Percentiles rank a stretch among this genome's conserved stretches.
Evolutionary conservation across 257 asterid genomes (phyloP).

Genomic region (Mentha longifolia): DNA sequence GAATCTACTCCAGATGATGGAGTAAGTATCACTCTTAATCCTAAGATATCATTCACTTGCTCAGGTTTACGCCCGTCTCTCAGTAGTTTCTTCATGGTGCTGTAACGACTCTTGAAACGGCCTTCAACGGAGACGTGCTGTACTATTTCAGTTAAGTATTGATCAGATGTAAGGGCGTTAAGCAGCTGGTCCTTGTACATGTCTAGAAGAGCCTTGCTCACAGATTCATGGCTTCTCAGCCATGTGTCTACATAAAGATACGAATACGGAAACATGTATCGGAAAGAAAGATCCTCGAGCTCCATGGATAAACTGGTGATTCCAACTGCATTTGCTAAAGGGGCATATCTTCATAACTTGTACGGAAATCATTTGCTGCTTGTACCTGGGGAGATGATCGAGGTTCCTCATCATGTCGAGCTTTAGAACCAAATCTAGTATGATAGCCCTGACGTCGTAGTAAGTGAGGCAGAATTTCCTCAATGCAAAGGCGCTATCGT

Average conservation of each 20-base stretch:
- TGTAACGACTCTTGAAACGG: slow-evolving; percentile 86
- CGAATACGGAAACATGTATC: slow-evolving; percentile 81
- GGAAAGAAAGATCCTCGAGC: slow-evolving; percentile 89
- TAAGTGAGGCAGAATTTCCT: slow-evolving; percentile 82
- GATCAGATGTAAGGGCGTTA: slow-evolving; percentile 62
- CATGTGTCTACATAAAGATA: slow-evolving; percentile 80
- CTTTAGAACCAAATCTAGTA: slow-evolving; percentile 77
- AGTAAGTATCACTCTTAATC: slow-evolving; percentile 69
- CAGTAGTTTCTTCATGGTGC: slow-evolving; percentile 94
- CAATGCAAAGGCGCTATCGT: slow-evolving; percentile 70
- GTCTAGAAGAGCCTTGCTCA: slow-evolving; percentile 64
- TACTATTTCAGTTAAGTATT: slow-evolving; percentile 48
- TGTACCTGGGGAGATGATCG: slow-evolving; percentile 74
- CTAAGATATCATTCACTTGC: slow-evolving; percentile 84
- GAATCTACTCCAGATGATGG: slow-evolving; percentile 47
- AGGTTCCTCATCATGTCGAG: slow-evolving; percentile 90
- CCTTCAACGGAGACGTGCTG: slow-evolving; percentile 62
- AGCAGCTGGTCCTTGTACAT: slow-evolving; percentile 73
- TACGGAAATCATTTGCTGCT: slow-evolving; percentile 73
- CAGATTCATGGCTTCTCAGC: slow-evolving; percentile 78
- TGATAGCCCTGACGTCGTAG: slow-evolving; percentile 87
- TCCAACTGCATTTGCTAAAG: slow-evolving; percentile 85
- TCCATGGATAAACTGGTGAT: slow-evolving; percentile 65
- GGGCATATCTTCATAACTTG: slow-evolving; percentile 94
- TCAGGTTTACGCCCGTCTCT: slow-evolving; percentile 91